Evolutionary conservation across 331 rosid genomes (phyloP).

Genomic region (Erythrophleum ivorense): DNA sequence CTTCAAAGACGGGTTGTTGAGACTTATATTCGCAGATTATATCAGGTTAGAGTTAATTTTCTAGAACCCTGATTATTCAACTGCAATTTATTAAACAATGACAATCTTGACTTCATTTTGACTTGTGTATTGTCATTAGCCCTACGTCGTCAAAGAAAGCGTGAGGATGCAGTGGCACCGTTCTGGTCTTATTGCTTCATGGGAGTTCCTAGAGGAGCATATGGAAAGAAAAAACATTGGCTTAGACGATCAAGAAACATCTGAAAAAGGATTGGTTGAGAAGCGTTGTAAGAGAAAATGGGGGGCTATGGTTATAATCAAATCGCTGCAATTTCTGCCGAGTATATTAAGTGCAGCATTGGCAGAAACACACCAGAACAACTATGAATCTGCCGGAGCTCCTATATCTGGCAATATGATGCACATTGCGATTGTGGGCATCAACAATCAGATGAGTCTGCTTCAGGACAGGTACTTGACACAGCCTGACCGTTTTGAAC

Average conservation of each 20-base stretch:
- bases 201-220: constrained; percentile 91
- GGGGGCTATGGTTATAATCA: constrained; percentile 94
- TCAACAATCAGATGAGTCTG: constrained; percentile 97
- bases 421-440: constrained; percentile 94
- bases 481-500: no score
- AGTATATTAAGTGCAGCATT: constrained; percentile 77
- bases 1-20: constrained; percentile 98
- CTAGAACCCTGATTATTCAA: no score
- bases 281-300: constrained; percentile 83
- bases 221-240: constrained; percentile 62
- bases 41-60: constrained; percentile 95
- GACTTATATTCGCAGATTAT: constrained; percentile 90
- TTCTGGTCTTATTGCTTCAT: constrained; percentile 92
- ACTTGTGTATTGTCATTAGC: no score
- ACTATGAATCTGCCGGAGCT: no score
- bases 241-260: no score
- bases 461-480: constrained; percentile 96
- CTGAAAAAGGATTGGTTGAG: constrained; percentile 59
- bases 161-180: constrained; percentile 99
- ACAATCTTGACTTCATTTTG: no score
- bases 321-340: constrained; percentile 90
- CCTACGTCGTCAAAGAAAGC: constrained; percentile 96
- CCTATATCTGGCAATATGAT: constrained; percentile 98
- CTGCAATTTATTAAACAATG: no score
- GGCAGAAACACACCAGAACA: no score